Conservation (phyloP, 2,329 filamentous ascomycete species). For the Trichoderma citrinoviride region DNA sequence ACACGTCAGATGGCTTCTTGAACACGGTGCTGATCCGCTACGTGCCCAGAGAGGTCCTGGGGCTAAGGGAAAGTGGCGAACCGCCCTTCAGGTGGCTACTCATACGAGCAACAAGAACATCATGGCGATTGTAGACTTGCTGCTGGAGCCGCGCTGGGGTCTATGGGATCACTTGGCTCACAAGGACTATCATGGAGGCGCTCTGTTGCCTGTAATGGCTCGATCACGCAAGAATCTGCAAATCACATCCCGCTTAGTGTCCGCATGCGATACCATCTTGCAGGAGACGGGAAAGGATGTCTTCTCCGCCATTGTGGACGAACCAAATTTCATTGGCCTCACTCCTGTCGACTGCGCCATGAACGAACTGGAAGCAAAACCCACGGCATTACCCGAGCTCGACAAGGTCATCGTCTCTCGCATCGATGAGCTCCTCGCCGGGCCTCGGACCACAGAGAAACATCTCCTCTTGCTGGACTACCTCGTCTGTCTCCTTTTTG, state of each 20-base stretch:
- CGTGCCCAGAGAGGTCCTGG: constrained; percentile 21
- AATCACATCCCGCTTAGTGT: constrained; percentile 18
- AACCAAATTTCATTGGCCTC: background rate
- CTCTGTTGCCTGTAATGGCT: constrained; percentile 16
- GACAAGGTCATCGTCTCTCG: constrained; percentile 9
- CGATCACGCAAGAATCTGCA: background rate
- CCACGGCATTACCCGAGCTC: background rate
- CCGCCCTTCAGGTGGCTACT: constrained; percentile 22
- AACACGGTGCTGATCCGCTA: constrained; percentile 27
- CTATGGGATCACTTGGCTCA: constrained; percentile 23
- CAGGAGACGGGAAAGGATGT: constrained; percentile 24
- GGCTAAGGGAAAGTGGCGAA: constrained; percentile 22
- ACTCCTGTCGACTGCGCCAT: constrained; percentile 23
- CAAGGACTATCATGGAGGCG: constrained; percentile 23
- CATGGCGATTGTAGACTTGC: constrained; percentile 19
- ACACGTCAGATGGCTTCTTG: constrained; percentile 26
- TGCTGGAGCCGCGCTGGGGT: constrained; percentile 25
- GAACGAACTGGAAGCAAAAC: background rate
- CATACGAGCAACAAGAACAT: background rate
- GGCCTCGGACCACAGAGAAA: constrained; percentile 1
- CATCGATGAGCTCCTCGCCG: constrained; percentile 9
- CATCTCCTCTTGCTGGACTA: constrained; percentile 4
- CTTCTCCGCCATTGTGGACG: constrained; percentile 23
- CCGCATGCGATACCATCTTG: constrained; percentile 21
- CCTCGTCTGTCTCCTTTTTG: background rate